phyloP scores from a whole-genome alignment of 2,329 filamentous ascomycete species.

The Colletotrichum lupini region DNA sequence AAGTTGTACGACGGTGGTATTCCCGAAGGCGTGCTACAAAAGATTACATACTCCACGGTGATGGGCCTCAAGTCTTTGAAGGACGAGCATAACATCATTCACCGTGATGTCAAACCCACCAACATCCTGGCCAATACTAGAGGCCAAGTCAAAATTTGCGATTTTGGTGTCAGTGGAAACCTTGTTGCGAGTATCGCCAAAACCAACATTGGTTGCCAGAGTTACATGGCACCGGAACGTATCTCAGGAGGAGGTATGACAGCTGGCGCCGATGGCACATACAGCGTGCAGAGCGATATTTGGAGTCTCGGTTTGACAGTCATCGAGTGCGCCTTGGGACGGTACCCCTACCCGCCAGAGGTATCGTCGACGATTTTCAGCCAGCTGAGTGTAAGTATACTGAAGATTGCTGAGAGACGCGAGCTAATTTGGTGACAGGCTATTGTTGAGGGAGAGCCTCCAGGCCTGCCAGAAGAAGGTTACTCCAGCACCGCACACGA shows the following conservation, averaged over 20 bases:
- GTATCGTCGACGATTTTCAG: constrained; percentile 99
- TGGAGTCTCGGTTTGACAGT: constrained; percentile 96
- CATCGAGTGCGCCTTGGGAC: constrained; percentile 94
- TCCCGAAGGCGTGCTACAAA: constrained; percentile 86
- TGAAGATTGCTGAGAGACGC: background rate
- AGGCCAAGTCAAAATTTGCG: constrained; percentile 97
- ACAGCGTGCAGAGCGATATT: constrained; percentile 97
- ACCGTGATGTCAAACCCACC: constrained; percentile 98
- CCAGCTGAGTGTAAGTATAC: constrained; percentile 85
- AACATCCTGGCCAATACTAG: constrained; percentile 93
- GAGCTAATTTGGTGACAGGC: constrained; percentile 67
- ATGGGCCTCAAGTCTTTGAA: constrained; percentile 94
- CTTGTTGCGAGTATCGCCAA: constrained; percentile 97
- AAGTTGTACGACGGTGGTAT: constrained; percentile 93
- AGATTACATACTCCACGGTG: constrained; percentile 90
- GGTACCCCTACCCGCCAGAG: constrained; percentile 96
- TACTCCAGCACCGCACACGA: constrained; percentile 85
- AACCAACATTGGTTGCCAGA: constrained; percentile 98
- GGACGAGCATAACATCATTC: constrained; percentile 99
- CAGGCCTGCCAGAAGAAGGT: constrained; percentile 80
- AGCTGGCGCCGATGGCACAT: constrained; percentile 82
- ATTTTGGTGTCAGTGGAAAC: constrained; percentile 97
- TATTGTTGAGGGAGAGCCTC: constrained; percentile 97
- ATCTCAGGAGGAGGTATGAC: constrained; percentile 89
- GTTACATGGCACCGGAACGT: constrained; percentile 98